Base-by-base conservation (phyloP, 257 asterid species). In the Ilex aquifolium region DNA sequence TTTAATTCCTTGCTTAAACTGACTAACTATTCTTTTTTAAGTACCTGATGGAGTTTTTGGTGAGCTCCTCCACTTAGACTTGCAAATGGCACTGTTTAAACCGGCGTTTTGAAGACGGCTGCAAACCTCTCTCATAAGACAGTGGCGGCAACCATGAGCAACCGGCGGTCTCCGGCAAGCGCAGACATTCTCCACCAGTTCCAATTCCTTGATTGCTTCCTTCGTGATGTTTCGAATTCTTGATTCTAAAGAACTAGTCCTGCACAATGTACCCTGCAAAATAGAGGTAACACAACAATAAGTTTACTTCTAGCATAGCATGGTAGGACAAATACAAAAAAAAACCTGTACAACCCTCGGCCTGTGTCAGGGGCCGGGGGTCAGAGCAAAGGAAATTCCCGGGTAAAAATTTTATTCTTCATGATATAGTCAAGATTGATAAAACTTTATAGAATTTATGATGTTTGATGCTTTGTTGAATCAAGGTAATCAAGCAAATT, bases 21-120 rank as follows among this genome's bases (percentile, higher is more conserved):
- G 5, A 36, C 8, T 36, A 36, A 4, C 5, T 4, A 36, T 36
- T 36, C 42, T 21, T 21, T 21, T 21, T 21, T 36, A 36, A 36
- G 13, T 76, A 91, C 98, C 98, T 74, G 98, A 85, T 2, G 98
- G 91, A 59, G 89, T 83, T 58, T 83, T 83, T 0, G 73, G 63
- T 1, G 90, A 83, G 75, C 85, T 89, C 61, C 56, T 86, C 98
- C 98, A 92, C 70, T 89, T 92, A 39, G 98, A 88, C 69, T 83
- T 89, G 95, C 98, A 88, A 75, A 86, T 85, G 10, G 90, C 90
- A 51, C 86, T 67, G 52, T 89, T 71, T 31, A 78, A 89, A 63
- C 91, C 95, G 2, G 80, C 88, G 54, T 48, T 71, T 58, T 79
- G 93, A 32, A 92, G 79, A 32, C 90, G 85, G 56, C 77, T 70